A percentile compares a stretch with the other conserved stretches of the same genome.
Conservation (phyloP, 129 eudicot species). For the Pittosporum tobira region DNA sequence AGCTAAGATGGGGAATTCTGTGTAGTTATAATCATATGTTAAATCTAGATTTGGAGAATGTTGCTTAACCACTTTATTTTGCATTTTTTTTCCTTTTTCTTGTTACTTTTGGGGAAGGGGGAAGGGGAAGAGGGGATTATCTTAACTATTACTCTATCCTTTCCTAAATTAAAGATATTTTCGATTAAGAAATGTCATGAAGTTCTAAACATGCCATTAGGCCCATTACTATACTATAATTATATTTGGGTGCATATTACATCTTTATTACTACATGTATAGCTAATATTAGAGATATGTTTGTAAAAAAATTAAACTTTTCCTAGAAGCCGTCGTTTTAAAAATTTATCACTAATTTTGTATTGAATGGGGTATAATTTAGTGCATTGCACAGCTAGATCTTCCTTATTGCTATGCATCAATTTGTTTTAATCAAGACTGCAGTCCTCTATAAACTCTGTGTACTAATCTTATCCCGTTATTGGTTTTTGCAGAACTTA, state of each 20-base stretch:
- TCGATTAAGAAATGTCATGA: no score
- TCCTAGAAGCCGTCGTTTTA: no score
- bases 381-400: not conserved
- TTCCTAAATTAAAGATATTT: no score
- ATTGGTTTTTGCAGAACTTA: slow-evolving; percentile 15
- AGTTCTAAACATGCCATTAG: no score
- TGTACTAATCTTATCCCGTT: slow-evolving; percentile 3
- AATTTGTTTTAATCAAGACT: not conserved
- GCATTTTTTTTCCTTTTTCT: not conserved
- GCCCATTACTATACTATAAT: no score
- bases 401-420: not conserved
- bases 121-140: not conserved
- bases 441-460: not conserved
- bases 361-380: no score
- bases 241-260: no score
- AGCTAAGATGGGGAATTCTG: not conserved
- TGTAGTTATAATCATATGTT: not conserved
- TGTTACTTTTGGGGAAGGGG: not conserved
- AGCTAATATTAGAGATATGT: no score
- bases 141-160: not conserved
- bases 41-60: not conserved
- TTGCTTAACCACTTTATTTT: not conserved
- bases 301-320: no score
- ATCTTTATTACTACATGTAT: no score
- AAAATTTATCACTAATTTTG: not conserved